These are phyloP conservation scores for Fraxinus velutina DNA, from an alignment of 305 asterid genomes.

Conservation along the genomic window DNA sequence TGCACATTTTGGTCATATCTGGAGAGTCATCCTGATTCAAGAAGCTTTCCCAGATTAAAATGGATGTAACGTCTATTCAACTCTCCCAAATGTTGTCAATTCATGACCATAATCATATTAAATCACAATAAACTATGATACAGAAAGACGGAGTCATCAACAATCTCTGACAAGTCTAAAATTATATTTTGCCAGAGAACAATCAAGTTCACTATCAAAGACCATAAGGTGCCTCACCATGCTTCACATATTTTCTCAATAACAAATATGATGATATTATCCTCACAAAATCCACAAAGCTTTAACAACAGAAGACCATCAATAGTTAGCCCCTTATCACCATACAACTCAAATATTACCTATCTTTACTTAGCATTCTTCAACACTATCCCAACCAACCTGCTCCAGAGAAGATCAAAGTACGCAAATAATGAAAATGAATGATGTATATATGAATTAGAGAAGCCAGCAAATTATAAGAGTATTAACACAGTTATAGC, in stretches of 20 bases:
- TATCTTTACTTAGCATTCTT: conserved; percentile 4
- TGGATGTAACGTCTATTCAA: not conserved
- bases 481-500: conserved; percentile 12
- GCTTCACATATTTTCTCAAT: not conserved
- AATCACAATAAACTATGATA: not conserved
- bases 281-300: not conserved
- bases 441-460: conserved; percentile 14
- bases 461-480: conserved; percentile 14
- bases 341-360: not conserved
- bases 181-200: not conserved
- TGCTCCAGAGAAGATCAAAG: not conserved
- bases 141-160: not conserved
- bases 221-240: not conserved
- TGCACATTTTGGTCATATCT: not conserved
- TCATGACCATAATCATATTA: not conserved
- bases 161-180: not conserved
- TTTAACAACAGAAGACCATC: not conserved
- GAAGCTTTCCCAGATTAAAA: not conserved
- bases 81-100: not conserved
- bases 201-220: not conserved
- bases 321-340: not conserved
- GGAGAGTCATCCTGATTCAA: not conserved
- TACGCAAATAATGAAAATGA: not conserved
- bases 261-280: not conserved
- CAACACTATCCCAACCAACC: conserved; percentile 6